Percentiles rank a stretch among this genome's conserved stretches.
Conservation (phyloP, 176 grass and related monocot species). For the Secale cereale region DNA sequence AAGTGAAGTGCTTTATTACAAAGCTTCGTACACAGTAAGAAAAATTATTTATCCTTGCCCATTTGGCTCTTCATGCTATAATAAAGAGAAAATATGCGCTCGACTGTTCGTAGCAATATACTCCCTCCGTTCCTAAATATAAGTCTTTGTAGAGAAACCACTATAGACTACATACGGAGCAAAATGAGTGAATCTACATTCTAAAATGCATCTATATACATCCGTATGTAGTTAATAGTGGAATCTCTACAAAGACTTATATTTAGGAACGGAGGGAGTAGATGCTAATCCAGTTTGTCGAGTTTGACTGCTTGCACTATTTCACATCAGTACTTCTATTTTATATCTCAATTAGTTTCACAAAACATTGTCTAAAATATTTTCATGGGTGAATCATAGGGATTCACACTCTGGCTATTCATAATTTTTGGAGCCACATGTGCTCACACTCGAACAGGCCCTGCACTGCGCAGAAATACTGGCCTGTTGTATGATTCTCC, state of each 20-base stretch:
- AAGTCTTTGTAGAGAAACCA: no score
- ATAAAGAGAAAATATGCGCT: not conserved
- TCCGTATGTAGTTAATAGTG: no score
- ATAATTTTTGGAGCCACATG: not conserved
- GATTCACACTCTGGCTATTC: not conserved
- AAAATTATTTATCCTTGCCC: not conserved
- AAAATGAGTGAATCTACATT: no score
- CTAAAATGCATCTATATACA: no score
- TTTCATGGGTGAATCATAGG: not conserved
- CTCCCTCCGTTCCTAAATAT: no score
- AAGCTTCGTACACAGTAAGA: slow-evolving; percentile 3
- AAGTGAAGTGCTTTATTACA: not conserved
- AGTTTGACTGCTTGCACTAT: not conserved
- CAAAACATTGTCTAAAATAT: slow-evolving; percentile 6
- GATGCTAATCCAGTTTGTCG: not conserved
- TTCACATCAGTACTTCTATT: not conserved
- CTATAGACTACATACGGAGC: no score
- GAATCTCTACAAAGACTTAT: no score
- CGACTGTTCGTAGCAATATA: not conserved
- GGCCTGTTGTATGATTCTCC: slow-evolving; percentile 16
- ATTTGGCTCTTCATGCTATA: slow-evolving; percentile 2
- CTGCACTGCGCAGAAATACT: not conserved
- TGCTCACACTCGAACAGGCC: not conserved
- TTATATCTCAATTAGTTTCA: not conserved
- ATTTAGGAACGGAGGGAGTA: no score